These are phyloP conservation scores for Kwoniella shandongensis DNA, from an alignment of 768 basidiomycete species.

Conservation along the genomic window DNA sequence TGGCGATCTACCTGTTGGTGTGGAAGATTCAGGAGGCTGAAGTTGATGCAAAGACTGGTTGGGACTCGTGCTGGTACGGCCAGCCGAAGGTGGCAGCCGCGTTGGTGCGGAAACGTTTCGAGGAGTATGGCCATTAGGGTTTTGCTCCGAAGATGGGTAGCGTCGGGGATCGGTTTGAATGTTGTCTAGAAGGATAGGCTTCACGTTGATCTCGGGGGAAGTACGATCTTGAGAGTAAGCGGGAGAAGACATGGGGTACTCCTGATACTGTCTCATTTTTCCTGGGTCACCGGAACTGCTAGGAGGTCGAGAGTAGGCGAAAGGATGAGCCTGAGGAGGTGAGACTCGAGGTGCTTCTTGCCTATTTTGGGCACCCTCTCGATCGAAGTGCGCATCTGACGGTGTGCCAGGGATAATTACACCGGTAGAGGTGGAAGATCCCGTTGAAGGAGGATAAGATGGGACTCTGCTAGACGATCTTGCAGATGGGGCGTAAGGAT, in stretches of 20 bases:
- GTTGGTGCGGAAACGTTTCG: slow-evolving; percentile 15
- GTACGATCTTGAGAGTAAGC: slow-evolving; percentile 5
- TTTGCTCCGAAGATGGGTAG: slow-evolving; percentile 6
- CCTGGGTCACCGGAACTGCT: slow-evolving; percentile 5
- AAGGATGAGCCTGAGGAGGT: slow-evolving; percentile 13
- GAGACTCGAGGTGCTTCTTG: background rate
- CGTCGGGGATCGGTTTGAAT: slow-evolving; percentile 12
- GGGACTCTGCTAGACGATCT: slow-evolving; percentile 2
- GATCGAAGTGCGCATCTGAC: slow-evolving; percentile 1
- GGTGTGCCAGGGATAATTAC: slow-evolving; percentile 1
- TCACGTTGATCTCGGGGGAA: slow-evolving; percentile 15
- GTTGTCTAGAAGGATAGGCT: slow-evolving; percentile 4
- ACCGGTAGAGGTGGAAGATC: background rate
- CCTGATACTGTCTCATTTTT: background rate
- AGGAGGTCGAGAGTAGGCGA: slow-evolving; percentile 8
- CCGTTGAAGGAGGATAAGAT: slow-evolving; percentile 9
- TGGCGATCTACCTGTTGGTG: slow-evolving; percentile 25
- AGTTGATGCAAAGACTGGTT: slow-evolving; percentile 12
- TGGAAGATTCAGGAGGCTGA: slow-evolving; percentile 9
- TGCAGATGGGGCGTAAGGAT: slow-evolving; percentile 17
- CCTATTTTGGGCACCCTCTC: background rate
- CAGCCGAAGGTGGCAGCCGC: slow-evolving; percentile 1
- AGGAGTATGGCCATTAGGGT: background rate
- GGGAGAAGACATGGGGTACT: background rate
- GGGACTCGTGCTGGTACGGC: slow-evolving; percentile 1